Evolutionary conservation across 78 protist genomes (phyloP), one percentile per base, ranked within the genome.

Genomic region (Tieghemostelium lacteum): DNA sequence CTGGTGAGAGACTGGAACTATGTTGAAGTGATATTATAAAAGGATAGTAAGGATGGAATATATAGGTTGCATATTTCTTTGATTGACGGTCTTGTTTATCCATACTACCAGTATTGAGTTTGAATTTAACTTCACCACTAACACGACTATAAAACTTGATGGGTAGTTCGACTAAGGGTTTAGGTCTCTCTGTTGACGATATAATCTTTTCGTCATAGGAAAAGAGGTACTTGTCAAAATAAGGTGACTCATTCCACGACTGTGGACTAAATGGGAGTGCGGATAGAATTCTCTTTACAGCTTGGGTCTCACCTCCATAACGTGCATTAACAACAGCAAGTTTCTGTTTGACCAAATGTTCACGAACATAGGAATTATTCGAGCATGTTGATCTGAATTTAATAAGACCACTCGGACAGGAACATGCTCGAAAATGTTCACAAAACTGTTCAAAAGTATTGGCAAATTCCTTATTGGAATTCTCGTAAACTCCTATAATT

Each of bases 301-400:
- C 89, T 45, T 83, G 89, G 1, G 89, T 83, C 24, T 83, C 89
- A 36, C 89, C 89, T 24, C 89, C 89, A 36, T 83, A 83, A 16
- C 89, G 66, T 22, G 89, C 89, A 58, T 83, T 83, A 3, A 83
- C 77, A n/a, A 83, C 89, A 0, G 89, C 89, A 69, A 83, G 31
- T 42, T 83, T 83, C 29, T 83, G 89, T 73, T 83, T 83, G 49
- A 83, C 39, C 28, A 83, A 28, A 28, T 83, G 89, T 58, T 83
- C 89, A 60, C 89, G 89, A 4, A 83, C 89, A 69, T 58, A 83
- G 34, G 58, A 63, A 69, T 83, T 83, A 45, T 83, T 83, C n/a
- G 89, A 83, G 17, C 89, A 83, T 1, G 89, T 83, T 2, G 62
- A 39, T 34, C 89, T 45, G 39, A 83, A 83, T 45, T 83, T 83